Evolutionary conservation across 2,329 filamentous ascomycete species (phyloP).

Genomic region (Elsinoe perseae): DNA sequence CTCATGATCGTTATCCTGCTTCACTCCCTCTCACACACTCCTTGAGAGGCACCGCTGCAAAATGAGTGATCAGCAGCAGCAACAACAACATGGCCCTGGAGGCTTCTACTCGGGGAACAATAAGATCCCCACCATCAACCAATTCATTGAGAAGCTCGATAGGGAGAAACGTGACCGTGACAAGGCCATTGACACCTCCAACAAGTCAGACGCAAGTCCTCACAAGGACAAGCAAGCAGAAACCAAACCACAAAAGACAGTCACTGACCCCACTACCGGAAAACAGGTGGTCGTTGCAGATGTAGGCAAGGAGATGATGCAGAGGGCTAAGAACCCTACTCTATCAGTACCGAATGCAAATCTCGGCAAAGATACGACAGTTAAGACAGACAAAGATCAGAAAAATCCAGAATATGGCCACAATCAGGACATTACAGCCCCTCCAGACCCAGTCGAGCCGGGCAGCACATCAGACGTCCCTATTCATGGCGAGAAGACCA

Average conservation of each 20-base stretch:
- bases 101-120: slow-evolving; percentile 74
- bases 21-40: neutral
- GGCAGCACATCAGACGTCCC: slow-evolving; percentile 88
- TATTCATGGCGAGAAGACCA: slow-evolving; percentile 93
- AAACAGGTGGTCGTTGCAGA: slow-evolving; percentile 81
- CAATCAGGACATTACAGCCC: slow-evolving; percentile 82
- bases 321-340: slow-evolving; percentile 62
- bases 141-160: slow-evolving; percentile 75
- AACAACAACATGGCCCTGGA: slow-evolving; percentile 46
- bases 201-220: slow-evolving; percentile 32
- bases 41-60: slow-evolving; percentile 13
- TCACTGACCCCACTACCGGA: slow-evolving; percentile 84
- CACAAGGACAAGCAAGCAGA: slow-evolving; percentile 43
- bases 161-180: slow-evolving; percentile 70
- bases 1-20: slow-evolving; percentile 1
- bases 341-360: slow-evolving; percentile 87
- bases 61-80: slow-evolving; percentile 36
- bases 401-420: slow-evolving; percentile 71
- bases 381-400: slow-evolving; percentile 64
- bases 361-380: slow-evolving; percentile 62
- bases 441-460: slow-evolving; percentile 74
- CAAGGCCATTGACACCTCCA: slow-evolving; percentile 52
- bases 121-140: slow-evolving; percentile 77
- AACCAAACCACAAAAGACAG: slow-evolving; percentile 47
- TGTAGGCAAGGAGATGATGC: slow-evolving; percentile 61